Evolutionary conservation across 306 rosid genomes (phyloP).

Genomic region (Vachellia collinsii): DNA sequence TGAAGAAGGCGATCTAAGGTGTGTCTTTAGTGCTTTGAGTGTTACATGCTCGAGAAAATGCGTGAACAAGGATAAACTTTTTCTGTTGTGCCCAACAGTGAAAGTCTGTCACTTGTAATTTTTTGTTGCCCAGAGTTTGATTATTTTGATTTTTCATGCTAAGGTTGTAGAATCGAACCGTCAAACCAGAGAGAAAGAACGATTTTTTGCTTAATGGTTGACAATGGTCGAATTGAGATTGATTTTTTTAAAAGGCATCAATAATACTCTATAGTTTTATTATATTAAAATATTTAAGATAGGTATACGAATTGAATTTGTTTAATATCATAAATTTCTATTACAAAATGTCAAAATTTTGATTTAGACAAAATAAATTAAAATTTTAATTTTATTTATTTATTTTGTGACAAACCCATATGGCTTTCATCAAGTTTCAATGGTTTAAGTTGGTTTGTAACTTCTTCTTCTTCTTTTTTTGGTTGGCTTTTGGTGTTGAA

Average conservation of each 20-base stretch:
- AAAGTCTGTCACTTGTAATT: background rate
- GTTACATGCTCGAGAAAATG: conserved; percentile 39
- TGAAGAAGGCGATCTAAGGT: background rate
- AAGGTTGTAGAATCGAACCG: background rate
- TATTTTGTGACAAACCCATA: background rate
- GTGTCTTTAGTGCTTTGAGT: conserved; percentile 21
- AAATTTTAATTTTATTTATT: background rate
- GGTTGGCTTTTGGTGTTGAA: background rate
- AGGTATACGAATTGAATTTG: background rate
- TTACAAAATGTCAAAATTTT: background rate
- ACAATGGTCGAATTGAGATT: background rate
- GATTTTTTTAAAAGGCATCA: background rate
- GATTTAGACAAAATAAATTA: background rate
- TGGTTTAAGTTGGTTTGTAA: background rate
- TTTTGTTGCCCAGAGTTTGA: background rate
- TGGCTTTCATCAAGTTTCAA: background rate
- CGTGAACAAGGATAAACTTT: conserved; percentile 10
- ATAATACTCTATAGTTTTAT: background rate
- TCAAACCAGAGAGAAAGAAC: background rate
- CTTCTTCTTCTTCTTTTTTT: background rate
- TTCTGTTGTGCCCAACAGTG: background rate
- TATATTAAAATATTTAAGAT: background rate
- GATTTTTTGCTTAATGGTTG: background rate
- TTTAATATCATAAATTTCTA: background rate
- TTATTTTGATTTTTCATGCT: background rate